phyloP scores from a whole-genome alignment of 179 eudicot genomes.

The Spinacia oleracea region DNA sequence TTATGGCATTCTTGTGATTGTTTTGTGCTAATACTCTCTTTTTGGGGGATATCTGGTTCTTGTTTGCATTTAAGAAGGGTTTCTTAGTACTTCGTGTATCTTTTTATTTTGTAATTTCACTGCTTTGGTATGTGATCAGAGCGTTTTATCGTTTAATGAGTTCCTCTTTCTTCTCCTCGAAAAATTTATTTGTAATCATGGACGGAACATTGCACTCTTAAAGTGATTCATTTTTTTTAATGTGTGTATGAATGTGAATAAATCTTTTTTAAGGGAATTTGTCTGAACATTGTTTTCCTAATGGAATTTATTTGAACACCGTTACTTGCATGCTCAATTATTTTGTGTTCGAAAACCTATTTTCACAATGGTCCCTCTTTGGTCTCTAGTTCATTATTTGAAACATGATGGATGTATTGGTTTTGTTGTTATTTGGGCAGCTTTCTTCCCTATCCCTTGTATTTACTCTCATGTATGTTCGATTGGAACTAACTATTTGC shows the following conservation, averaged over 20 bases:
- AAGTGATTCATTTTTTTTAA: background rate
- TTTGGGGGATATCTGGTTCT: background rate
- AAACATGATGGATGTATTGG: background rate
- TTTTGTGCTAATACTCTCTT: background rate
- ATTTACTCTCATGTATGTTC: background rate
- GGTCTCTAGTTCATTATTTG: background rate
- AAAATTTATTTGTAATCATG: background rate
- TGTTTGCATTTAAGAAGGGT: background rate
- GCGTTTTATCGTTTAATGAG: background rate
- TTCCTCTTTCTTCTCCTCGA: background rate
- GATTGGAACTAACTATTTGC: conserved; percentile 10
- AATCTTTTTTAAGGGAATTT: background rate
- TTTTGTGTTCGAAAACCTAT: background rate
- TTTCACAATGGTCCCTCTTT: background rate
- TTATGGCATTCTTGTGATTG: background rate
- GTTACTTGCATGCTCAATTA: background rate
- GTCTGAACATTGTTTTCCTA: too few species aligned
- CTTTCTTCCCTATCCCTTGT: background rate
- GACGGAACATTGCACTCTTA: background rate
- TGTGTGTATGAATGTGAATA: too few species aligned
- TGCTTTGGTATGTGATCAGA: background rate
- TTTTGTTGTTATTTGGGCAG: background rate
- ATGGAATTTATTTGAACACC: background rate
- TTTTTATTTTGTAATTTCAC: background rate
- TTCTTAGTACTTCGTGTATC: background rate